Evolutionary conservation across 2,329 filamentous ascomycete genomes (phyloP), one percentile per base, ranked within the genome.

Genomic region (Mycogone perniciosa): DNA sequence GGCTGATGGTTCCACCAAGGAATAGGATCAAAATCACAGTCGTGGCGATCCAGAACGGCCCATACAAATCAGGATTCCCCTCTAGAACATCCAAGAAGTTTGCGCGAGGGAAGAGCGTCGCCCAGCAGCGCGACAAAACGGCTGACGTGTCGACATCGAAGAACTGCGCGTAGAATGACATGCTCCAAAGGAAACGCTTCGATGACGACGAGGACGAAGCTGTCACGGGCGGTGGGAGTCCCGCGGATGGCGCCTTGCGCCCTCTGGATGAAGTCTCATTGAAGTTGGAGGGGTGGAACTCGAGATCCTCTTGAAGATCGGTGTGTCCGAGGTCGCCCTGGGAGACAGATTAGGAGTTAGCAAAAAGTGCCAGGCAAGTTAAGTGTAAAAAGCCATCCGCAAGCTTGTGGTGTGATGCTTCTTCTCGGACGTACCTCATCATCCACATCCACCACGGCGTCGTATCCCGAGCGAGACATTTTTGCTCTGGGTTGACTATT

Each of bases 81-180:
- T 99, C 93, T 30, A 99, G 80, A 34, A 97, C 89, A 65, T 99
- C 93, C 56, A 99, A 84, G 72, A 99, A 99, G 75, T 96, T 96
- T 52, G 86, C 86, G 56, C 89, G 85, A 42, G 93, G 93, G 70
- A 87, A 96, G 37, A 97, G 74, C n/a, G 92, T 85, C 1, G 90
- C 86, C 69, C 84, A 85, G 71, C 93, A 97, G 58, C 93, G 87
- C 63, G 85, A 79, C 50, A 96, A 74, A 20, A 99, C 91, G 48
- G 93, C 88, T 54, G 81, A 85, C 1, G 93, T 97, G 72, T 99
- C 93, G 57, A 99, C 92, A 66, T 99, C 93, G 73, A 99, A 99
- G 81, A 93, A 97, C 73, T 96, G 93, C 50, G 90, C 84, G 74
- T 99, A 99, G 76, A 96, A 99, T 52, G 84, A 83, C 56, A 97